phyloP scores from a whole-genome alignment of 768 basidiomycete species.

The Peribolospora kevripleyi region DNA sequence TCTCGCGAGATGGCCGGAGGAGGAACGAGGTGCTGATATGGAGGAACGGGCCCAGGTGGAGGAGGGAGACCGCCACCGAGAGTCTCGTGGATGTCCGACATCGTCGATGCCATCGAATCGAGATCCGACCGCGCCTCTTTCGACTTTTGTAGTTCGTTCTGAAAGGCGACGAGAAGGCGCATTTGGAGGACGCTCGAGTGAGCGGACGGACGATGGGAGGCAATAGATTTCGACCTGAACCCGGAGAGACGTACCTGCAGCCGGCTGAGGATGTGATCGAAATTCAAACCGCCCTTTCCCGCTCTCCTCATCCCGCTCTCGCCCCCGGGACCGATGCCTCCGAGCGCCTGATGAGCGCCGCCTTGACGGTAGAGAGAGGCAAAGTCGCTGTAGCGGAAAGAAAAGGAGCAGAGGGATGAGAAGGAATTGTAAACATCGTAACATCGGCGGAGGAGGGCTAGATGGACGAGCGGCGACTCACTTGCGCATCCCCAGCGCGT shows the following conservation, averaged over 20 bases:
- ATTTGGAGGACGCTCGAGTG: not conserved
- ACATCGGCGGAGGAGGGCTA: not conserved
- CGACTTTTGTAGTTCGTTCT: constrained; percentile 78
- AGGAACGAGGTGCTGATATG: constrained; percentile 11
- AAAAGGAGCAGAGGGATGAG: not conserved
- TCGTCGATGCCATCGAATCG: constrained; percentile 43
- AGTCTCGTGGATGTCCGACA: constrained; percentile 80
- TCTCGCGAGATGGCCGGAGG: constrained; percentile 13
- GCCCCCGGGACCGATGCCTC: constrained; percentile 25
- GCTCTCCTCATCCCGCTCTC: constrained; percentile 29
- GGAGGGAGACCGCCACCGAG: constrained; percentile 57
- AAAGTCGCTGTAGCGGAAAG: constrained; percentile 5
- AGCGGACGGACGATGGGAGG: not conserved
- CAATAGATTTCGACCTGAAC: not conserved
- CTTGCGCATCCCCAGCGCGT: constrained; percentile 26
- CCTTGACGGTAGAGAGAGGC: constrained; percentile 11
- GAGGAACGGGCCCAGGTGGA: constrained; percentile 12
- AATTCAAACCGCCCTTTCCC: constrained; percentile 49
- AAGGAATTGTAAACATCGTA: constrained; percentile 11
- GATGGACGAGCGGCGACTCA: not conserved
- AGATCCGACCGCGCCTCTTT: constrained; percentile 78
- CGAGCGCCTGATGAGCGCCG: constrained; percentile 3
- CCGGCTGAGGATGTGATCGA: constrained; percentile 71
- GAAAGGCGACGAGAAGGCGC: not conserved
- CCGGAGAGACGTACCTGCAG: constrained; percentile 31